Evolutionary conservation across 2,329 filamentous ascomycete species (phyloP), one percentile per base, ranked within the genome.

Genomic region (Aphanoascus verrucosus): DNA sequence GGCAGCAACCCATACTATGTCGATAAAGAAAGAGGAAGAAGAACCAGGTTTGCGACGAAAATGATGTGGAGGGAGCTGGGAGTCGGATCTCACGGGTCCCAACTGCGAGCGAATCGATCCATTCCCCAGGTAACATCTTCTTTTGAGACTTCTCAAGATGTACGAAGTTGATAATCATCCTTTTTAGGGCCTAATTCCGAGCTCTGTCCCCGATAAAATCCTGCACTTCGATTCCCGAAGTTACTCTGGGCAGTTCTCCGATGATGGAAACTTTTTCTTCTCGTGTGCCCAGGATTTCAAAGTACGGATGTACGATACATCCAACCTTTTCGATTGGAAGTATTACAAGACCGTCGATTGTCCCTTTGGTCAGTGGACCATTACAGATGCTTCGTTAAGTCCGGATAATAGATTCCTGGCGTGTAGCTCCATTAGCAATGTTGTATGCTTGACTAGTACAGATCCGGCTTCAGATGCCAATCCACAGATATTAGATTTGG

Each of bases 201-300:
- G 79, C 2, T 85, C 83, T 0, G 79, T 79, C 20, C 84, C 88
- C 0, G 91, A 97, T 64, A 86, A 86, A 63, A 86, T 95, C 57
- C 84, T 97, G 57, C 86, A 94, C 63, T 94, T 90, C 65, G 81
- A 90, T 53, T 79, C 84, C 4, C 83, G 88, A 40, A 90, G 93
- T 51, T 97, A 97, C 65, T 95, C 88, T 2, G 93, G 93, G 1
- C 91, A 97, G 65, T 98, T 97, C 67, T 95, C 88, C 0, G 87
- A 94, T 59, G 93, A 98, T 62, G 93, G 93, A 23, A 94, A 95
- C 68, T 97, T 97, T 73, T 97, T 96, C 73, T 97, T 91, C 66
- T 84, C 85, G 5, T 93, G 86, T 63, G 86, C 85, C 8, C 88
- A 96, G 68, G 90, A 97, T 69, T 95, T 95, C 72, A 85, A 83